Conservation (phyloP, 208 protist genomes). For the Kentomonas sorsogonicus region DNA sequence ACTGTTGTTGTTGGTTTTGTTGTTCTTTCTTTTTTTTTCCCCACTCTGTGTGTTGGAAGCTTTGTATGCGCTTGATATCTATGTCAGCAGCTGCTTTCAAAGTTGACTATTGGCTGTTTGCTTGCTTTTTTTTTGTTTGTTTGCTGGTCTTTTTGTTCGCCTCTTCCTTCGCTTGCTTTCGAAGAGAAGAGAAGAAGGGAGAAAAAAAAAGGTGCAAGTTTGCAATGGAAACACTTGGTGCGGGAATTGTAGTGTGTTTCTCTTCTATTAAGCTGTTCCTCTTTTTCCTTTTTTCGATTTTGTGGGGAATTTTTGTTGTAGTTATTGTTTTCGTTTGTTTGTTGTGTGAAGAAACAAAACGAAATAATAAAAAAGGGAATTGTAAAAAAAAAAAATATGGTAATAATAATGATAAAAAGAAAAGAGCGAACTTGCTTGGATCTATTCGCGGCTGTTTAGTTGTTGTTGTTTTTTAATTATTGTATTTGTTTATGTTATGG, state of each 20-base stretch:
- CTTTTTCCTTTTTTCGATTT: neutral
- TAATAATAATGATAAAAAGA: conserved; percentile 1
- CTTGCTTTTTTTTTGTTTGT: no score
- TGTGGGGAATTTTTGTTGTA: conserved; percentile 4
- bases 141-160: no score
- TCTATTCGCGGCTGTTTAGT: no score
- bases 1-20: neutral
- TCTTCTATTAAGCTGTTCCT: neutral
- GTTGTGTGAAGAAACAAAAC: conserved; percentile 1
- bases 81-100: no score
- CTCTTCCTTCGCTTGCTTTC: no score
- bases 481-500: conserved; percentile 1
- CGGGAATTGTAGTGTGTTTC: no score
- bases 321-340: neutral
- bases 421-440: conserved; percentile 2
- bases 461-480: conserved; percentile 3
- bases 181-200: no score
- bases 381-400: conserved; percentile 1
- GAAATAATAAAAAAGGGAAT: neutral
- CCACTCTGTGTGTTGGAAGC: no score
- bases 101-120: no score
- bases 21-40: neutral
- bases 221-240: no score
- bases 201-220: no score
- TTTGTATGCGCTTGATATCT: no score